A percentile compares a stretch with the other conserved stretches of the same genome.
These are phyloP conservation scores for Blastobotrys robertii DNA, from an alignment of 805 yeast genomes.

Conservation along the genomic window DNA sequence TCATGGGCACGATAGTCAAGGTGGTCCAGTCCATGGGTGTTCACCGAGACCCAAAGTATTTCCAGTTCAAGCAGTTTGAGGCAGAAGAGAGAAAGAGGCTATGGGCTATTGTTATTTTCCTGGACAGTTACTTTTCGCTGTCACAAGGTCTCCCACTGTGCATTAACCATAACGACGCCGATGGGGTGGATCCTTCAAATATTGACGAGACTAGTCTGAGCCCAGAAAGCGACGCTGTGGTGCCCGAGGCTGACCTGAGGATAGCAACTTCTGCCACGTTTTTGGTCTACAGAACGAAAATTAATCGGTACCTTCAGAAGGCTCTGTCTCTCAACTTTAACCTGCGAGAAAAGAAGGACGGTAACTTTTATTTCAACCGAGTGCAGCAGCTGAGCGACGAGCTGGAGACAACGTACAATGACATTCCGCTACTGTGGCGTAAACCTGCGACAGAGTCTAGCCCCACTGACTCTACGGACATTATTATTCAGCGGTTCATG, in stretches of 20 bases:
- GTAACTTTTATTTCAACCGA: conserved; percentile 9
- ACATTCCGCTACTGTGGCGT: conserved; percentile 17
- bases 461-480: conserved; percentile 14
- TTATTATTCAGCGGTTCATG: conserved; percentile 23
- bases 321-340: conserved; percentile 7
- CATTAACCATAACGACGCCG: conserved; percentile 20
- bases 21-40: conserved; percentile 28
- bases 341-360: conserved; percentile 5
- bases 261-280: conserved; percentile 18
- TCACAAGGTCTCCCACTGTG: conserved; percentile 25
- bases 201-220: conserved; percentile 20
- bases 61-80: conserved; percentile 22
- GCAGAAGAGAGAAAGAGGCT: conserved; percentile 22
- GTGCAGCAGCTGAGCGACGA: conserved; percentile 20
- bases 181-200: conserved; percentile 20
- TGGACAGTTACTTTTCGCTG: conserved; percentile 21
- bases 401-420: conserved; percentile 18
- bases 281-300: conserved; percentile 11
- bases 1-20: conserved; percentile 22
- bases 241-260: conserved; percentile 11
- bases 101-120: conserved; percentile 19
- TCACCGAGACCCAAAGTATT: conserved; percentile 29
- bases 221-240: conserved; percentile 11
- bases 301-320: conserved; percentile 4
- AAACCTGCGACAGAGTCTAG: conserved; percentile 15